These are phyloP conservation scores for Boletus sp. DNA, from an alignment of 768 basidiomycete species.

Conservation along the genomic window DNA sequence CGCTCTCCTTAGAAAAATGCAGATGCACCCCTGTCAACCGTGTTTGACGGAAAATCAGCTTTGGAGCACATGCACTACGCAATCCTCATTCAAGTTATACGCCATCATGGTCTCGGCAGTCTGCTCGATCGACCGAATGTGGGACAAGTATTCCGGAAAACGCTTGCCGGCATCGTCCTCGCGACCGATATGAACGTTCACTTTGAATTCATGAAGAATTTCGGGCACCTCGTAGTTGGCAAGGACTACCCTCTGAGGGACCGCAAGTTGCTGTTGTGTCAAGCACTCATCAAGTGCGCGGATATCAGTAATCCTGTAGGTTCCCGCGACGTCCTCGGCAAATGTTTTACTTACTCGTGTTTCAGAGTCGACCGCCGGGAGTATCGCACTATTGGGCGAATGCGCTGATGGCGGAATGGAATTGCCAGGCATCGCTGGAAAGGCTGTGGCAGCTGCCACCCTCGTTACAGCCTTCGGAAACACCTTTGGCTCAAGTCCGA, in stretches of 20 bases:
- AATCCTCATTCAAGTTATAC: conserved; percentile 76
- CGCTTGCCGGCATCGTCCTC: conserved; percentile 79
- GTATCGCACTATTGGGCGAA: conserved; percentile 92
- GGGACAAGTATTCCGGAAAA: conserved; percentile 58
- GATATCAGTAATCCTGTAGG: conserved; percentile 98
- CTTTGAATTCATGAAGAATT: conserved; percentile 73
- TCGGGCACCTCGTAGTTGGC: conserved; percentile 49
- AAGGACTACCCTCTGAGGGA: conserved; percentile 38
- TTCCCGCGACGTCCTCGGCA: conserved; percentile 16
- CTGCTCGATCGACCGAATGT: conserved; percentile 56
- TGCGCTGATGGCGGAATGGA: conserved; percentile 89
- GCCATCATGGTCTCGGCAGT: conserved; percentile 70
- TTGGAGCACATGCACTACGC: conserved; percentile 92
- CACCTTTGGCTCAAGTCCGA: conserved; percentile 63
- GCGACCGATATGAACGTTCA: conserved; percentile 97
- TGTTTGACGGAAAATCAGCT: conserved; percentile 88
- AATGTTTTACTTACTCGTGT: conserved; percentile 3
- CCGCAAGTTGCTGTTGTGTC: conserved; percentile 74
- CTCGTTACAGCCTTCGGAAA: conserved; percentile 47
- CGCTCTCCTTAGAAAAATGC: conserved; percentile 77
- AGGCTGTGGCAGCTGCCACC: conserved; percentile 68
- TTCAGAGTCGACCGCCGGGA: conserved; percentile 85
- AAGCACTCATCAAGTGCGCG: conserved; percentile 93
- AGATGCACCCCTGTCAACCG: conserved; percentile 78
- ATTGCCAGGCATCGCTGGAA: conserved; percentile 85